Evolutionary conservation across 805 yeast species (phyloP).

Genomic region (Yamadazyma paraphyllophila): DNA sequence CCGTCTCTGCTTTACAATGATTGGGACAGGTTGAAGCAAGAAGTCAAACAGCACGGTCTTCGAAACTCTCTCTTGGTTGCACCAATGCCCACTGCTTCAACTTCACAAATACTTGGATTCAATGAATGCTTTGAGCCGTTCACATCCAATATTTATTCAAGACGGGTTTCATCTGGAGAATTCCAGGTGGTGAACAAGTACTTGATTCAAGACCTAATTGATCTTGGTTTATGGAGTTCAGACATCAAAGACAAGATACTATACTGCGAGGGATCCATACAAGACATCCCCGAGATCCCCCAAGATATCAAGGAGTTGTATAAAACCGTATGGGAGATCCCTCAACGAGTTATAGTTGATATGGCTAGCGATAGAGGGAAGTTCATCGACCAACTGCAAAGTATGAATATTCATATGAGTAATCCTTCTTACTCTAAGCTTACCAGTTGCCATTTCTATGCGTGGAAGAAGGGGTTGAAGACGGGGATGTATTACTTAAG

Average conservation of each 20-base stretch:
- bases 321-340: constrained; percentile 95
- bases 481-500: constrained; percentile 42
- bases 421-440: constrained; percentile 38
- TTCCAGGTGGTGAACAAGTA: constrained; percentile 90
- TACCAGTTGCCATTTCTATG: constrained; percentile 44
- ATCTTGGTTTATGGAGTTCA: constrained; percentile 79
- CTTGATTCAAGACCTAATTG: constrained; percentile 76
- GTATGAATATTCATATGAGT: constrained; percentile 41
- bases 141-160: constrained; percentile 86
- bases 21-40: constrained; percentile 70
- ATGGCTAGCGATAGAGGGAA: constrained; percentile 81
- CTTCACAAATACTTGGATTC: constrained; percentile 91
- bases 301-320: constrained; percentile 71
- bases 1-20: constrained; percentile 79
- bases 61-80: constrained; percentile 88
- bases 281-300: constrained; percentile 71
- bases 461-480: constrained; percentile 38
- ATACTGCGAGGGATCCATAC: constrained; percentile 81
- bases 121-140: constrained; percentile 96
- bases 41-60: constrained; percentile 63
- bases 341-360: constrained; percentile 81
- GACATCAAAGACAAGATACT: constrained; percentile 76
- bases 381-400: constrained; percentile 56
- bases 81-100: constrained; percentile 98
- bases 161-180: constrained; percentile 92